Evolutionary conservation across 2,329 filamentous ascomycete genomes (phyloP), one percentile per base, ranked within the genome.

Genomic region (Scedosporium aurantiacum): DNA sequence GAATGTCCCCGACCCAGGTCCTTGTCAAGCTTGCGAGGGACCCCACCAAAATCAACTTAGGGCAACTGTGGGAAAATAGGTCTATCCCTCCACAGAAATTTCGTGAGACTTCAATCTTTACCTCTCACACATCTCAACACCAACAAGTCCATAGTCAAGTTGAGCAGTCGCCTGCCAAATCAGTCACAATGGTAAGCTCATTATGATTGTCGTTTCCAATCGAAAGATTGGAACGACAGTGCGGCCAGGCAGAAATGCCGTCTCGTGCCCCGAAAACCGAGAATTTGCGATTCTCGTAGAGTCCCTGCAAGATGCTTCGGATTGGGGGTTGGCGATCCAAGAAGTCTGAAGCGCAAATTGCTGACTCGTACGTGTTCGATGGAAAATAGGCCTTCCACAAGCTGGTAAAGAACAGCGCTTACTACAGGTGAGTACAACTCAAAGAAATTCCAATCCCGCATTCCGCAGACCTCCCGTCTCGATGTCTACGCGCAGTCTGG

Each of bases 251-350:
- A 77, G 76, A 78, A 78, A 78, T 76, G 75, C 71, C 74, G 70
- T 68, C 69, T 60, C 50, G 62, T 14, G 18, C 55, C 37, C 55
- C n/a, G 40, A 41, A 54, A 52, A 61, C 61, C 61, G 62, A 57
- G 32, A 50, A 21, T 25, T 23, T 14, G 40, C 65, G 67, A 66
- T 65, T 62, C 64, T 64, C 63, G 62, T 63, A 73, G 88, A 89
- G 89, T 94, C 90, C 81, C 82, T 84, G 91, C 93, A 97, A 97
- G 90, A 91, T 96, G 91, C 91, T 97, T 97, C 93, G 92, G 90
- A 89, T 61, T 16, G 45, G 59, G 41, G 56, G 32, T 37, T 37
- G 57, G 55, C n/a, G 18, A 54, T 54, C 50, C 50, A 61, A 43
- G 61, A 58, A 47, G 54, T 84, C 92, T 97, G 92, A 97, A 97